phyloP scores from a whole-genome alignment of 2,329 filamentous ascomycete species.

The Sclerotinia spermophila region DNA sequence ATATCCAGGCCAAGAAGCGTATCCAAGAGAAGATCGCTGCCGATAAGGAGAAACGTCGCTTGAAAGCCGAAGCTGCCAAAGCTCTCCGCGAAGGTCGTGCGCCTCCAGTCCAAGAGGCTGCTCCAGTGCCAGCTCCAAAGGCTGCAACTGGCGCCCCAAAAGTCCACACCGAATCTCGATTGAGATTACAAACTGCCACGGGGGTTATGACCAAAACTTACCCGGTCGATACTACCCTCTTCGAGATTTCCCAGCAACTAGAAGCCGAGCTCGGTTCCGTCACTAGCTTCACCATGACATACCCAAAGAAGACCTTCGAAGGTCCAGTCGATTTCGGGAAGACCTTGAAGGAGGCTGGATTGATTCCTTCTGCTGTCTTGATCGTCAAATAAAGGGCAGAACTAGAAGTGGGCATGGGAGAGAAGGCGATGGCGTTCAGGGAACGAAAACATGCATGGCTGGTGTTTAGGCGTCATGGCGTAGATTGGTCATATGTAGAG shows the following conservation, averaged over 20 bases:
- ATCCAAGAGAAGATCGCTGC: constrained; percentile 93
- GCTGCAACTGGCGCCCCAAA: constrained; percentile 42
- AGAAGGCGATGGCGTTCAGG: neutral
- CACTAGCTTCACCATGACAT: constrained; percentile 77
- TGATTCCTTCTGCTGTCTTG: constrained; percentile 87
- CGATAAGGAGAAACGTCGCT: constrained; percentile 83
- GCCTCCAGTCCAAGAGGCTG: constrained; percentile 39
- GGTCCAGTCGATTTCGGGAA: constrained; percentile 73
- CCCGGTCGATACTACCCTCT: constrained; percentile 84
- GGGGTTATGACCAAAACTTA: constrained; percentile 85
- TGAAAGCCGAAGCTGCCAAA: constrained; percentile 82
- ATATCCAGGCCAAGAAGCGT: constrained; percentile 79
- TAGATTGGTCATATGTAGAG: neutral
- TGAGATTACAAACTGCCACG: constrained; percentile 72
- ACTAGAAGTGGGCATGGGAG: neutral
- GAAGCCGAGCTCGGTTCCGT: constrained; percentile 69
- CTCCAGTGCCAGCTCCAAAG: constrained; percentile 39
- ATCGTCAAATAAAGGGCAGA: constrained; percentile 55
- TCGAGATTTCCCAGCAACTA: constrained; percentile 81
- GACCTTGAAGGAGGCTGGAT: constrained; percentile 86
- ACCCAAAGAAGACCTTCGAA: constrained; percentile 77
- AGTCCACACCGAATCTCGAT: constrained; percentile 70
- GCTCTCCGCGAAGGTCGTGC: constrained; percentile 76
- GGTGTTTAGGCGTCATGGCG: constrained; percentile 3
- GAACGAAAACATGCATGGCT: neutral